A percentile compares a stretch with the other conserved stretches of the same genome.
Conservation (phyloP, 331 rosid genomes). For the Acacia concinna region DNA sequence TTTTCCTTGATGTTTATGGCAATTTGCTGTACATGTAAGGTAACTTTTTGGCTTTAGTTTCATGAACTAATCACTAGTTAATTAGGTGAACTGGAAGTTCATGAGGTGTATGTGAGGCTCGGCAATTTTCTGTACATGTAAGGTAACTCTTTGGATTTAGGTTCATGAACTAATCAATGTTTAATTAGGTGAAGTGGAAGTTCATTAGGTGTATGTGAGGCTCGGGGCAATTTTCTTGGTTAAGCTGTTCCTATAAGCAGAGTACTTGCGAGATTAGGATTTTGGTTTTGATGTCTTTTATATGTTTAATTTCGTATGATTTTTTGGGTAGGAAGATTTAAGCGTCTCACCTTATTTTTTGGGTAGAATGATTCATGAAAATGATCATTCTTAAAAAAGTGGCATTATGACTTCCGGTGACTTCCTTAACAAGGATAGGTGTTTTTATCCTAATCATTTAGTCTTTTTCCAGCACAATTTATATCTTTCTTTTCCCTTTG, state of each 20-base stretch:
- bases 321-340: not conserved
- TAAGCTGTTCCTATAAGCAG: not conserved
- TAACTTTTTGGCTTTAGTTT: not conserved
- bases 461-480: not conserved
- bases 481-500: not conserved
- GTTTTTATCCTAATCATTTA: not conserved
- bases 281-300: not conserved
- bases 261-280: not conserved
- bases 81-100: slow-evolving; percentile 5
- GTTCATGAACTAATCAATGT: too few relatives aligned
- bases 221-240: not conserved
- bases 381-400: not conserved
- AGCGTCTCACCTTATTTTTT: not conserved
- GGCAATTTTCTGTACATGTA: not conserved
- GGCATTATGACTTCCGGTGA: not conserved
- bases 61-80: not conserved
- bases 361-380: not conserved
- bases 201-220: not conserved
- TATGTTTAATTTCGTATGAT: not conserved
- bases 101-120: not conserved
- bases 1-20: not conserved
- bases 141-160: too few relatives aligned
- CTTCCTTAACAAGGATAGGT: not conserved
- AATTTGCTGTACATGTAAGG: slow-evolving; percentile 3
- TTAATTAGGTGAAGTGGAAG: slow-evolving; percentile 7